These are phyloP conservation scores for Daldinia sp. DNA, from an alignment of 2,329 filamentous ascomycete species.

Conservation along the genomic window DNA sequence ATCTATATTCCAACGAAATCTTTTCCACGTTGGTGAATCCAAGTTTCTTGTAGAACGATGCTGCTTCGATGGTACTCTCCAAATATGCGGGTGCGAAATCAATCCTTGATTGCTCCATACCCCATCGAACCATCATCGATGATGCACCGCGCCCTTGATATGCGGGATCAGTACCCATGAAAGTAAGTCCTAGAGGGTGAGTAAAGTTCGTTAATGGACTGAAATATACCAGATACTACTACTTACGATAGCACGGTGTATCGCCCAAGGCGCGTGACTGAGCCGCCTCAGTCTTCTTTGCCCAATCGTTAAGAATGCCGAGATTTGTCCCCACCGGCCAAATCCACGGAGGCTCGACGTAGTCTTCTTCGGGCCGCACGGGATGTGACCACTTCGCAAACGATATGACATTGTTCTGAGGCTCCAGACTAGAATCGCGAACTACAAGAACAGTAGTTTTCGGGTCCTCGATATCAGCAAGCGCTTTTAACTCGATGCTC, in stretches of 20 bases:
- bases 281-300: slow-evolving; percentile 30
- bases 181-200: slow-evolving; percentile 40
- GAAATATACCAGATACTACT: too few relatives aligned
- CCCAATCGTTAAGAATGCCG: slow-evolving; percentile 37
- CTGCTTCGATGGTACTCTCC: slow-evolving; percentile 48
- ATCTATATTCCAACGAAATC: slow-evolving; percentile 34
- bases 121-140: slow-evolving; percentile 44
- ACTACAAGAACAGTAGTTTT: slow-evolving; percentile 44
- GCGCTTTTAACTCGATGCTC: slow-evolving; percentile 40
- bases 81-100: slow-evolving; percentile 36
- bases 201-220: neutral
- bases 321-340: slow-evolving; percentile 46
- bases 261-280: slow-evolving; percentile 34
- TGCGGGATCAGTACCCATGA: slow-evolving; percentile 45
- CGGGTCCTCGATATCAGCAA: slow-evolving; percentile 44
- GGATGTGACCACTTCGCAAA: slow-evolving; percentile 49
- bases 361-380: slow-evolving; percentile 25
- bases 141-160: slow-evolving; percentile 43
- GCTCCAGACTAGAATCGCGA: slow-evolving; percentile 8
- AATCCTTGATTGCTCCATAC: slow-evolving; percentile 35
- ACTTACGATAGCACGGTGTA: slow-evolving; percentile 44
- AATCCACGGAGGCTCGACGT: slow-evolving; percentile 44
- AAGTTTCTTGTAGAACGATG: slow-evolving; percentile 43
- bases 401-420: slow-evolving; percentile 26
- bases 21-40: slow-evolving; percentile 37